Evolutionary conservation across 1,139 yeast species (phyloP), one percentile per base, ranked within the genome.

Genomic region (Pichia inconspicua): DNA sequence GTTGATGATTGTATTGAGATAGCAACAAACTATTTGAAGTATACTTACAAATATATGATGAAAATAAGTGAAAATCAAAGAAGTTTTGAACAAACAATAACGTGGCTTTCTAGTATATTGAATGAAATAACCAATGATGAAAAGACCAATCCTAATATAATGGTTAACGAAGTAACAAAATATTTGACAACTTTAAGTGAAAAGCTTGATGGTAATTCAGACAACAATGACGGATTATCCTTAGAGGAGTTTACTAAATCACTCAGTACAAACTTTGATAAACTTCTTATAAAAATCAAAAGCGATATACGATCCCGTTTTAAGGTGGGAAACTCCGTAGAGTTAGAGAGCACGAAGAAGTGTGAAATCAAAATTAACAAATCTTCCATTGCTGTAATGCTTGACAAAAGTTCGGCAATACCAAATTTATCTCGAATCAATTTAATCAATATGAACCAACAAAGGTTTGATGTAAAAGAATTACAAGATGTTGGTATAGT

Each of bases 61-160:
- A 71, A 68, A 34, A 55, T 78, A 25, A 75, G 76, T 55, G 71
- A 72, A 35, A 86, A 81, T 52, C 79, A 75, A 53, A 68, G 69
- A 40, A 60, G 70, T 36, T 81, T 79, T 62, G 72, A 70, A 44
- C 68, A 74, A 37, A 80, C 77, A 53, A 62, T 78, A 17, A 63
- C 68, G 5, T 82, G 84, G 83, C 50, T 73, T 1, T 51, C 57
- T 7, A 52, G 58, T 40, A 60, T 62, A 0, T 50, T 69, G 22
- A 49, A 59, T 11, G 71, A 68, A 44, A 53, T 63, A 1, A 60
- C 65, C 0, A 53, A 58, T 0, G 67, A 63, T 45, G 66, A 63
- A 38, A 55, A 57, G 22, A 45, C 49, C 7, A 44, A 48, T 5
- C 55, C 53, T 6, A 32, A 41, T 1, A 53, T 53, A 17, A 52